Evolutionary conservation across 106 monocot species (phyloP).

Genomic region (Allium cepa): DNA sequence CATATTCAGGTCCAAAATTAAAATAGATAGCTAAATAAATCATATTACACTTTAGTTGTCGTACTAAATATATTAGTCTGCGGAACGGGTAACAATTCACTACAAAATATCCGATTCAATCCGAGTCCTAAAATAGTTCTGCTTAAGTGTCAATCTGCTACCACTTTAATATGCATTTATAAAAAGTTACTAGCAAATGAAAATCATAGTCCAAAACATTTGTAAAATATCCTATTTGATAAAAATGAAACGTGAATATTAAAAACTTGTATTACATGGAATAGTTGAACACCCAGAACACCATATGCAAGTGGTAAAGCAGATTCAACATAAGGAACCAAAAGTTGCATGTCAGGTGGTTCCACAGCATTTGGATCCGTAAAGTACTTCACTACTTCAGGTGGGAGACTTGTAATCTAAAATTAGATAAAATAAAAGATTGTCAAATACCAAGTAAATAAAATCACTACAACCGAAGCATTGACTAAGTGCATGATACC

Average conservation of each 20-base stretch:
- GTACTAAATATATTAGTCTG: too few species aligned
- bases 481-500: conserved; percentile 22
- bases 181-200: too few species aligned
- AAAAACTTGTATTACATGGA: conserved; percentile 58
- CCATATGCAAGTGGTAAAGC: conserved; percentile 94
- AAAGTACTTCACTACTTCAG: conserved; percentile 83
- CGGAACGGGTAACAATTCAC: background rate
- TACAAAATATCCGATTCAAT: background rate
- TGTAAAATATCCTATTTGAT: too few species aligned
- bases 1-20: too few species aligned
- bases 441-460: background rate
- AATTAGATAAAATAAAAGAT: conserved; percentile 1
- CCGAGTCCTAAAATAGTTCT: background rate
- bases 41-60: too few species aligned
- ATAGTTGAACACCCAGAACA: conserved; percentile 83
- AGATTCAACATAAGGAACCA: conserved; percentile 81
- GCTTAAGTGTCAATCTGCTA: too few species aligned
- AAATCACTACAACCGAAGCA: background rate
- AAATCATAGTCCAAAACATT: too few species aligned
- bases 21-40: too few species aligned
- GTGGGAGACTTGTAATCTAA: conserved; percentile 86
- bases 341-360: conserved; percentile 88
- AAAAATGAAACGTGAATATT: background rate
- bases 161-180: too few species aligned
- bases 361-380: conserved; percentile 93